A percentile compares a stretch with the other conserved stretches of the same genome.
Conservation (phyloP, 2,329 filamentous ascomycete species). For the Trichoderma arundinaceum region DNA sequence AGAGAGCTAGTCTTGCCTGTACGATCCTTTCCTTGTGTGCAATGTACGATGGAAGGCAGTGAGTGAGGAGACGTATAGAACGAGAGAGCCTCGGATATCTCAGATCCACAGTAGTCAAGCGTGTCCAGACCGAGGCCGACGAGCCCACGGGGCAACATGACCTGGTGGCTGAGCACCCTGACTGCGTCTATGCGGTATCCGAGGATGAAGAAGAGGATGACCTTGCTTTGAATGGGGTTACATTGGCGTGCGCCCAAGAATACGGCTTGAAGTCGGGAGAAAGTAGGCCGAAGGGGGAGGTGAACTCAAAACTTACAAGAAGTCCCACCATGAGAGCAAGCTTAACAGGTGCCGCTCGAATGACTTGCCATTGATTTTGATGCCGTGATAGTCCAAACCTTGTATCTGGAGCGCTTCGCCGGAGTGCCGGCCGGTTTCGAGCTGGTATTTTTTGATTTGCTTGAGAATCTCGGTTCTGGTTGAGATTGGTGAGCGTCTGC, state of each 20-base stretch:
- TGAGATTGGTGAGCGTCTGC: background rate
- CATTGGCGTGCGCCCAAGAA: background rate
- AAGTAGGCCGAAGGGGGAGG: background rate
- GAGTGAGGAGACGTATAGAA: slow-evolving; percentile 44
- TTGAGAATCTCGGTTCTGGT: slow-evolving; percentile 73
- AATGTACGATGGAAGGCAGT: slow-evolving; percentile 76
- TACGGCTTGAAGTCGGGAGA: background rate
- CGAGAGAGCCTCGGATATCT: slow-evolving; percentile 55
- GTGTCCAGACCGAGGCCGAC: slow-evolving; percentile 72
- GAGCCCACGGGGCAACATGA: slow-evolving; percentile 75
- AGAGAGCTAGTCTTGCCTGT: slow-evolving; percentile 41
- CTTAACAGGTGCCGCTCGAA: slow-evolving; percentile 73
- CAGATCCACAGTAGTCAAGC: slow-evolving; percentile 68
- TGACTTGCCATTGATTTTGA: slow-evolving; percentile 74
- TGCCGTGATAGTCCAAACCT: slow-evolving; percentile 66
- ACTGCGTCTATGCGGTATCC: slow-evolving; percentile 74
- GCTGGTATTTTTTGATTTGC: slow-evolving; percentile 65
- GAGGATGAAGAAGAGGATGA: slow-evolving; percentile 66
- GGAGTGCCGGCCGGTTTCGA: slow-evolving; percentile 47
- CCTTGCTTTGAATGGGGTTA: slow-evolving; percentile 37
- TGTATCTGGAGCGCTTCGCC: slow-evolving; percentile 65
- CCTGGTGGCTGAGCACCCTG: slow-evolving; percentile 68
- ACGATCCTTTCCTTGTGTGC: slow-evolving; percentile 88
- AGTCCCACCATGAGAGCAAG: slow-evolving; percentile 70
- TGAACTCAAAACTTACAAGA: slow-evolving; percentile 55